Percentiles rank a stretch among this genome's conserved stretches.
phyloP scores from a whole-genome alignment of 345 rosid genomes.

The Mangifera indica region DNA sequence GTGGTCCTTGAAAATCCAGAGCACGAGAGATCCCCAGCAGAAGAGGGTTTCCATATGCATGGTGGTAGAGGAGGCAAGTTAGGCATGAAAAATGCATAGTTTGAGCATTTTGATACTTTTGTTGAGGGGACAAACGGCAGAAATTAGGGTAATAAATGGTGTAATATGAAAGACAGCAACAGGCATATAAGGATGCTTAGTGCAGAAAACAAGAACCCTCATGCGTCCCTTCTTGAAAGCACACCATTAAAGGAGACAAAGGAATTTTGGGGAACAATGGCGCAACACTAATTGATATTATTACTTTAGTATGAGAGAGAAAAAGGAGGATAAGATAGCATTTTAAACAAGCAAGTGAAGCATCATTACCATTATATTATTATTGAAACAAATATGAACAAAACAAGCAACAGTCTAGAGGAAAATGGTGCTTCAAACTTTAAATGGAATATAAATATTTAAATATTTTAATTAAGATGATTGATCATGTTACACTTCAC shows the following conservation, averaged over 20 bases:
- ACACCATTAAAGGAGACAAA: conserved; percentile 27
- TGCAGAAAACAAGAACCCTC: conserved; percentile 46
- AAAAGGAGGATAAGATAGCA: conserved; percentile 20
- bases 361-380: conserved; percentile 13
- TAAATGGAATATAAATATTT: conserved; percentile 6
- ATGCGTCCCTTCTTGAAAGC: conserved; percentile 27
- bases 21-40: conserved; percentile 47
- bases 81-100: conserved; percentile 36
- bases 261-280: conserved; percentile 43
- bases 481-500: conserved; percentile 3
- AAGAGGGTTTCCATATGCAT: conserved; percentile 28
- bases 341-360: conserved; percentile 7
- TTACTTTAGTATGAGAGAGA: conserved; percentile 15
- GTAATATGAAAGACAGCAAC: conserved; percentile 35
- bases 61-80: conserved; percentile 49
- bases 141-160: conserved; percentile 50
- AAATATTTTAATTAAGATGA: conserved; percentile 7
- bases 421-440: conserved; percentile 15
- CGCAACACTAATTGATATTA: conserved; percentile 11
- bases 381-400: background rate
- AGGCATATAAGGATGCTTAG: conserved; percentile 30
- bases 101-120: conserved; percentile 60
- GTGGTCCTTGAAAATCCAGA: conserved; percentile 39
- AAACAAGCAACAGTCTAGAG: conserved; percentile 15
- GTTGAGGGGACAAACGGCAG: conserved; percentile 69